Evolutionary conservation across 805 yeast genomes (phyloP).

Genomic region (Candida chilensis): DNA sequence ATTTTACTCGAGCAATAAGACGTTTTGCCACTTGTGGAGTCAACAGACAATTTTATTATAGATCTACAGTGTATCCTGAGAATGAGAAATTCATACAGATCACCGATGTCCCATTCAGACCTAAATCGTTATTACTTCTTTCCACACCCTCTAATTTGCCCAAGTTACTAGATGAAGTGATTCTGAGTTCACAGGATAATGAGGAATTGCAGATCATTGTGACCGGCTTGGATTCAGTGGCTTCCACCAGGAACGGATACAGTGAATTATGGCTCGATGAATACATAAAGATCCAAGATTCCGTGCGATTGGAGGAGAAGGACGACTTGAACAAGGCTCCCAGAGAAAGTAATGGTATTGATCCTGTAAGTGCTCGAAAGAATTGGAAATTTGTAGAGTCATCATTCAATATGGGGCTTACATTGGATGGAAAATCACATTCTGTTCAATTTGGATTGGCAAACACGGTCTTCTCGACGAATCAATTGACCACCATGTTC

Average conservation of each 20-base stretch:
- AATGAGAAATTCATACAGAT: too few species aligned
- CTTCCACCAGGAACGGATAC: constrained; percentile 22
- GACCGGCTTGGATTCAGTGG: constrained; percentile 29
- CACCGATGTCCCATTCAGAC: too few species aligned
- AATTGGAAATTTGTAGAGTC: constrained; percentile 27
- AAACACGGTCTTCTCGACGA: constrained; percentile 28
- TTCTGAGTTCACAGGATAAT: constrained; percentile 12
- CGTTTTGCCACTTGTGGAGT: too few species aligned
- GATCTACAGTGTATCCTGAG: too few species aligned
- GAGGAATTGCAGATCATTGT: constrained; percentile 22
- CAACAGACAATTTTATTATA: too few species aligned
- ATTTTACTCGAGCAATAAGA: too few species aligned
- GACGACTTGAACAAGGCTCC: constrained; percentile 14
- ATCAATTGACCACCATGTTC: constrained; percentile 22
- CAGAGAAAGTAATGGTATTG: constrained; percentile 23
- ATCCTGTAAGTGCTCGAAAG: constrained; percentile 20
- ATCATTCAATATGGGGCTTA: constrained; percentile 8
- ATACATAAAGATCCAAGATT: constrained; percentile 8
- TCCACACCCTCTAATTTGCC: constrained; percentile 25
- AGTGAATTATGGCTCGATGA: constrained; percentile 28
- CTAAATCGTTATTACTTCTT: constrained; percentile 21
- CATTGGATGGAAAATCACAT: neutral
- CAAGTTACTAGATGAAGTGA: constrained; percentile 17
- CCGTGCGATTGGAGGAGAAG: constrained; percentile 11
- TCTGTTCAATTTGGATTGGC: constrained; percentile 18